These are phyloP conservation scores for Chimonanthus salicifolius DNA, from an alignment of 164 flowering plant genomes.

Conservation along the genomic window DNA sequence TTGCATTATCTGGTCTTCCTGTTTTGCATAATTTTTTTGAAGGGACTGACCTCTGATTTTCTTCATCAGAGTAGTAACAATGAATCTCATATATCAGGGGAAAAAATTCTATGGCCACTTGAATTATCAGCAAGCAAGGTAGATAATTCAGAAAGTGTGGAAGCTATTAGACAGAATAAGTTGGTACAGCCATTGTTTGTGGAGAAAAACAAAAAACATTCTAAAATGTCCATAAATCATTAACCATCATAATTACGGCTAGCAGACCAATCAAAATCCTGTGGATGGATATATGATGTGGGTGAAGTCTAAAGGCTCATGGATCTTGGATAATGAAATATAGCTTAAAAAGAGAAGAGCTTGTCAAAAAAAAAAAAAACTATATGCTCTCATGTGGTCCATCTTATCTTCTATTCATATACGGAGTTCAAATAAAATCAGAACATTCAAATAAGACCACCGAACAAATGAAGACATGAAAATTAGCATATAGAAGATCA, in stretches of 20 bases:
- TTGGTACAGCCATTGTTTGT: not conserved
- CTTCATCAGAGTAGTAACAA: not conserved
- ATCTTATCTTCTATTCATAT: too few species aligned
- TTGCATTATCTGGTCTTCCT: too few species aligned
- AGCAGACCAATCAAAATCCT: not conserved
- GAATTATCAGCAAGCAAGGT: not conserved
- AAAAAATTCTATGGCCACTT: not conserved
- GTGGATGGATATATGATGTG: not conserved
- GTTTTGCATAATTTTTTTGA: too few species aligned
- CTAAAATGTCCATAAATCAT: not conserved
- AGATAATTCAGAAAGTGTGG: not conserved
- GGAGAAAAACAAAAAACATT: not conserved
- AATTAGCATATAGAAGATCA: too few species aligned
- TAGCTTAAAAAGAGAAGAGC: too few species aligned
- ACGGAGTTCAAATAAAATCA: too few species aligned
- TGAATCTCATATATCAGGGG: not conserved
- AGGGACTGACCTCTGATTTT: not conserved
- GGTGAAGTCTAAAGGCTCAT: too few species aligned
- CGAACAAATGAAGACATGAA: too few species aligned
- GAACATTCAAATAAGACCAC: too few species aligned
- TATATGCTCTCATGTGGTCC: too few species aligned
- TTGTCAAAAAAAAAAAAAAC: too few species aligned
- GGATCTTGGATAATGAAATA: too few species aligned
- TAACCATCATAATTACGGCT: not conserved
- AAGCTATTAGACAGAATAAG: not conserved